Base-by-base conservation (phyloP, 768 basidiomycete species). In the Lactarius pseudohatsudake region DNA sequence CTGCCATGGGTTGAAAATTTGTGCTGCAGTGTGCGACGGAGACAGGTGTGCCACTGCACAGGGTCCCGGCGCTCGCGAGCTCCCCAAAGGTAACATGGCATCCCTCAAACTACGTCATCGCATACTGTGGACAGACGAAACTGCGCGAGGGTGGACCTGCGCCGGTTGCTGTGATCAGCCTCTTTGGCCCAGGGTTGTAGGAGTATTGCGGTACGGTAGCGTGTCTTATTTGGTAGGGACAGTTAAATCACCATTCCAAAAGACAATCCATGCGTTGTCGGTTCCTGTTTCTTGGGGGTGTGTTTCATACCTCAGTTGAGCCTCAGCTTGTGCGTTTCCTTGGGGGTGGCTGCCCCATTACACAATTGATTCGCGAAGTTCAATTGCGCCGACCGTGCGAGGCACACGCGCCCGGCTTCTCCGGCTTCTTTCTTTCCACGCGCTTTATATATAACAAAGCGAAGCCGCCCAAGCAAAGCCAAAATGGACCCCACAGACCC, bases 31-130 rank as follows among this genome's bases (percentile, higher is more conserved):
- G 89, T 70, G 88, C 90, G 5, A 88, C 88, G 3, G 91, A 93
- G 75, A 93, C 90, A 0, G 86, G 86, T 18, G 75, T 83, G 57
- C 88, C 90, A 2, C 72, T 93, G 30, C 90, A 92, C 74, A 87
- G 91, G n/a, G 85, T 93, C 16, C 84, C 89, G 1, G 83, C 89
- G 3, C 79, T 89, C 7, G 88, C 86, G 4, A 81, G 90, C 1
- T 85, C 90, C n/a, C 86, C 87, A 5, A 87, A 89, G 1, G 91
- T 93, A 3, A 77, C 85, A 2, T 92, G 91, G 91, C 91, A 92
- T 75, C 91, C 91, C 4, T 90, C 88, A 7, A 89, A 86, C 76
- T 86, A 90, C 70, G 83, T 87, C n/a, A 84, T 91, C 61, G 91
- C 91, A 3, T 92, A 91, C 70, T 92, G 90, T 72, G 91, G 90